phyloP scores from a whole-genome alignment of 345 rosid species.

The Brassica juncea region DNA sequence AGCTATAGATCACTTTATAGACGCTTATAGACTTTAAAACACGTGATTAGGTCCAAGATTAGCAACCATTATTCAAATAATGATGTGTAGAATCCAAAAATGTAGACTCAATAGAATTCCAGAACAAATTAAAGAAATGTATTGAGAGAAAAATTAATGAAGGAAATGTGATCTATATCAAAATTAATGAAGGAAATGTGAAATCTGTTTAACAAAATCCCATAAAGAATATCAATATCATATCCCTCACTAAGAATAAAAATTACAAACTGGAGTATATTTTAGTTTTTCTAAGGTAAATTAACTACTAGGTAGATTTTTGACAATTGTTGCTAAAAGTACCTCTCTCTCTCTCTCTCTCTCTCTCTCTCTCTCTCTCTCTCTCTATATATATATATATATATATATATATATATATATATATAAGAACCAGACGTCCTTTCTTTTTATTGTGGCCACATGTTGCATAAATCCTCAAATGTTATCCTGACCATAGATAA shows the following conservation, averaged over 20 bases:
- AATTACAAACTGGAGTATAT: background rate
- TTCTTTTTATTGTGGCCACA: background rate
- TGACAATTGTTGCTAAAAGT: background rate
- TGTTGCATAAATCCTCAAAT: background rate
- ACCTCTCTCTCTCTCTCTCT: no score
- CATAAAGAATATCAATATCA: background rate
- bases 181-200: background rate
- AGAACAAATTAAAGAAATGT: background rate
- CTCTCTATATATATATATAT: no score
- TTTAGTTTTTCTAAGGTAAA: background rate
- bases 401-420: no score
- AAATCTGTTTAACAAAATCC: background rate
- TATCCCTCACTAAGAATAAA: background rate
- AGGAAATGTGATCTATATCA: background rate
- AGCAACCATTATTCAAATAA: background rate
- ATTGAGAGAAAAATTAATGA: background rate
- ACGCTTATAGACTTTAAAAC: background rate
- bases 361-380: no score
- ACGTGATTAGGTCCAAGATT: slow-evolving; percentile 12
- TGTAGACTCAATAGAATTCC: background rate
- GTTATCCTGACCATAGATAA: background rate
- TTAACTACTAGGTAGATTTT: background rate
- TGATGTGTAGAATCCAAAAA: background rate
- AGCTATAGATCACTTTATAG: background rate
- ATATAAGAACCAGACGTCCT: background rate